These are phyloP conservation scores for Ilyonectria destructans DNA, from an alignment of 2,329 filamentous ascomycete genomes.

Conservation along the genomic window DNA sequence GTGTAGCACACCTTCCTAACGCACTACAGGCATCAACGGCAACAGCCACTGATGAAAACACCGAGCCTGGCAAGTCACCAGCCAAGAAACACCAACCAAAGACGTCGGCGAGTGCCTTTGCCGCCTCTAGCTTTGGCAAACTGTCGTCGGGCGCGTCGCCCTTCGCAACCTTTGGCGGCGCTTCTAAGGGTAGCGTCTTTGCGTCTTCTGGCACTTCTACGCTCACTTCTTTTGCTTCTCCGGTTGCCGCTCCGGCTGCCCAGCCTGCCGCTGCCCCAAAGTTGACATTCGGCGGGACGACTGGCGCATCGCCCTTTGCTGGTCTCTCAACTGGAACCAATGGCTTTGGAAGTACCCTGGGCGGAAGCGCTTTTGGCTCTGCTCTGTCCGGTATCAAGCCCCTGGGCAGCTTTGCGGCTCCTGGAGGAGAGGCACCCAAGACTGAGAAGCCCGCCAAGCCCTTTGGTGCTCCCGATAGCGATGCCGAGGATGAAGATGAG, in stretches of 20 bases:
- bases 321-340: conserved; percentile 59
- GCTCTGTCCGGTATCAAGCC: conserved; percentile 59
- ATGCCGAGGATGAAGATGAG: conserved; percentile 67
- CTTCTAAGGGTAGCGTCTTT: conserved; percentile 66
- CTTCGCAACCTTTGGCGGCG: conserved; percentile 70
- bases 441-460: conserved; percentile 77
- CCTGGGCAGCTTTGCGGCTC: conserved; percentile 80
- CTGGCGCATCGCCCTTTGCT: conserved; percentile 65
- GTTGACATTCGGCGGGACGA: conserved; percentile 64
- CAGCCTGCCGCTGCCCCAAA: conserved; percentile 59
- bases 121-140: conserved; percentile 78
- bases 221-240: conserved; percentile 54
- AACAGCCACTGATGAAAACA: conserved; percentile 38
- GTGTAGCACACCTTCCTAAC: conserved; percentile 32
- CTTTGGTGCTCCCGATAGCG: conserved; percentile 84
- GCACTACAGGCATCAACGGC: conserved; percentile 39
- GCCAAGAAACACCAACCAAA: conserved; percentile 49
- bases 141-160: conserved; percentile 76
- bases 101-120: conserved; percentile 76
- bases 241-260: conserved; percentile 47
- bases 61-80: conserved; percentile 43
- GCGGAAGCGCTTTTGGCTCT: conserved; percentile 59
- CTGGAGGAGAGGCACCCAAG: conserved; percentile 64
- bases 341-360: conserved; percentile 65
- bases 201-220: conserved; percentile 60